Evolutionary conservation across 345 rosid genomes (phyloP).

Genomic region (Carallia pectinifolia): DNA sequence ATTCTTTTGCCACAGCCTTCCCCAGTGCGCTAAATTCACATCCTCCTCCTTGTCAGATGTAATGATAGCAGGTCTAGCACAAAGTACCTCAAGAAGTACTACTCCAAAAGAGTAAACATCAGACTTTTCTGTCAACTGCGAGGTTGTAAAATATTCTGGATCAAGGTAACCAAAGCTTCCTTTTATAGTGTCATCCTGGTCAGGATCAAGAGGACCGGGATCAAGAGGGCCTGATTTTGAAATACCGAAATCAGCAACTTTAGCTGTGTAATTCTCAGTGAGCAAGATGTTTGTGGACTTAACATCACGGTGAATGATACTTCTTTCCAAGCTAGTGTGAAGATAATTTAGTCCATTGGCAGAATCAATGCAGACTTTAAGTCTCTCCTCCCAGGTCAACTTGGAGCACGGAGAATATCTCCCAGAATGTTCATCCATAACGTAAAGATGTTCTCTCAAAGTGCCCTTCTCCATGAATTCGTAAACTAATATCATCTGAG

Average conservation of each 20-base stretch:
- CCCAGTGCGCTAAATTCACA: constrained; percentile 56
- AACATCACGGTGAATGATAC: constrained; percentile 57
- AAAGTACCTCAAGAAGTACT: constrained; percentile 52
- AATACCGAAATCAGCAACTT: constrained; percentile 64
- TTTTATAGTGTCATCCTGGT: constrained; percentile 43
- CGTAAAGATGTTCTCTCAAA: constrained; percentile 47
- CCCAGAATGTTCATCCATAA: constrained; percentile 21
- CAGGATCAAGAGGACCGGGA: background rate
- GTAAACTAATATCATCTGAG: constrained; percentile 59
- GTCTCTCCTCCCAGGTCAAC: constrained; percentile 41
- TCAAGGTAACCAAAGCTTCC: constrained; percentile 60
- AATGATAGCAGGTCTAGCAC: constrained; percentile 22
- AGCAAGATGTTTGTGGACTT: constrained; percentile 60
- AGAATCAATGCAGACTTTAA: constrained; percentile 54
- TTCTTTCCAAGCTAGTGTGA: constrained; percentile 36
- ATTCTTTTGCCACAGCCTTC: constrained; percentile 20
- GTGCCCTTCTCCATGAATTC: constrained; percentile 60
- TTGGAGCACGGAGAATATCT: constrained; percentile 18
- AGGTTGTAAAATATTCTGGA: constrained; percentile 49
- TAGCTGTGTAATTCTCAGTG: constrained; percentile 39
- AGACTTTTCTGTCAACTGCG: constrained; percentile 17
- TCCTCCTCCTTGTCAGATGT: constrained; percentile 19
- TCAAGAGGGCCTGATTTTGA: constrained; percentile 39
- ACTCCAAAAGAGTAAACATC: constrained; percentile 56
- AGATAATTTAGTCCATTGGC: constrained; percentile 54